Evolutionary conservation across 129 eudicot genomes (phyloP), one percentile per base, ranked within the genome.

Genomic region (Centella asiatica): DNA sequence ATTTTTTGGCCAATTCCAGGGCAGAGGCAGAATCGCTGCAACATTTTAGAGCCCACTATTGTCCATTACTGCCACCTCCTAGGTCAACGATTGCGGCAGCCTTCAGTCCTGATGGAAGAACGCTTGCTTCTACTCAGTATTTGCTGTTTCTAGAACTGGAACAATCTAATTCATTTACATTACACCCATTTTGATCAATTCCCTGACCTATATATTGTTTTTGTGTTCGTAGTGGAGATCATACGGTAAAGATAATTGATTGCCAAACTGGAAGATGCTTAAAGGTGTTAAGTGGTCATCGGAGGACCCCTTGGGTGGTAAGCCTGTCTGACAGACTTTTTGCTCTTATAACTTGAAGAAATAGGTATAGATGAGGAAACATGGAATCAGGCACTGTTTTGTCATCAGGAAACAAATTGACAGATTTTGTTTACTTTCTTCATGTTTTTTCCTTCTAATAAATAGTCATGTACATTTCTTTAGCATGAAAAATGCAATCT

Each of bases 291-390:
- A 79, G 84, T 64, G 99, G 99, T 60, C 99, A 92, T 77, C 88
- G 99, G 59, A 84, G 99, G 83, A 92, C 99, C 36, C 99, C 99
- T 57, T 92, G 99, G 99, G 99, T 92, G 99, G 99, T 92, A 85
- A 74, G 90, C 52, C 55, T 49, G n/a, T 50, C 66, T 36, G 25
- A 36, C 36, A 18, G 20, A 45, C 15, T 39, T 5, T 19, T 24
- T 66, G 47, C 5, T 51, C 45, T 6, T 48, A 54, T 15, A n/a
- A 64, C 20, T 37, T 29, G 25, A 6, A 6, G 4, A 32, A 60
- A 42, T 20, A 10, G 32, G 8, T 4, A 40, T 60, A 60, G 27
- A 57, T n/a, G n/a, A n/a, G n/a, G n/a, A n/a, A n/a, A n/a, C n/a
- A n/a, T n/a, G n/a, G n/a, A n/a, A n/a, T n/a, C n/a, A n/a, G n/a